These are phyloP conservation scores for Citeromyces matritensis DNA, from an alignment of 805 yeast species.

Conservation along the genomic window DNA sequence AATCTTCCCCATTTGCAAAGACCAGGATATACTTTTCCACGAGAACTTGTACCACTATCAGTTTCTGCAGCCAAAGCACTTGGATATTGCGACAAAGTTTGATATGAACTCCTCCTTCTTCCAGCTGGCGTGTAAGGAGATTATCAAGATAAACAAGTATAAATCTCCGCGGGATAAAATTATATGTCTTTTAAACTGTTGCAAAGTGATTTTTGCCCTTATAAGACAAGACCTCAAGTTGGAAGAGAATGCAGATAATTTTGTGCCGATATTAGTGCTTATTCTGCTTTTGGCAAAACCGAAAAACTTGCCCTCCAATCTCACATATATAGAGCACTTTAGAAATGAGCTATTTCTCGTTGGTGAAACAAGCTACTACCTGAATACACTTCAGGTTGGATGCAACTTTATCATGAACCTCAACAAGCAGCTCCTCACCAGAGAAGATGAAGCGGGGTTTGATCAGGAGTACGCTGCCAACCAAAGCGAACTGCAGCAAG, in stretches of 20 bases:
- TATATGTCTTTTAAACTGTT: conserved; percentile 80
- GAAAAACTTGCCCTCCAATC: conserved; percentile 53
- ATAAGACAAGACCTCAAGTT: conserved; percentile 36
- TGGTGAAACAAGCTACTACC: conserved; percentile 86
- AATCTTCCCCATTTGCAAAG: conserved; percentile 60
- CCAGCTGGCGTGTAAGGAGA: conserved; percentile 56
- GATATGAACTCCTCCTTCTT: conserved; percentile 36
- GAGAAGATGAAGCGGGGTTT: conserved; percentile 37
- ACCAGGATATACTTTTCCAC: conserved; percentile 50
- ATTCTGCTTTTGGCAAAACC: conserved; percentile 62
- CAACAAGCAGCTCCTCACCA: conserved; percentile 40
- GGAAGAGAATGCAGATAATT: conserved; percentile 85
- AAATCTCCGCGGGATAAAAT: conserved; percentile 92
- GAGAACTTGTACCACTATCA: conserved; percentile 11
- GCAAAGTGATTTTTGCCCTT: conserved; percentile 83
- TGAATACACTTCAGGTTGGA: conserved; percentile 85
- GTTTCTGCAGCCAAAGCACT: conserved; percentile 62
- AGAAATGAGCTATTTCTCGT: conserved; percentile 57
- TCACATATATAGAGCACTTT: conserved; percentile 76
- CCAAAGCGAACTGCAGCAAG: conserved; percentile 22
- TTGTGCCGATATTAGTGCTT: conserved; percentile 77
- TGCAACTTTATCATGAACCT: conserved; percentile 61
- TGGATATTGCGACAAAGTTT: conserved; percentile 53
- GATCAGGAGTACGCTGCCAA: conserved; percentile 27
- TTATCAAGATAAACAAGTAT: conserved; percentile 64